Conservation (phyloP, 2,329 filamentous ascomycete genomes). For the Beauveria bassiana region DNA sequence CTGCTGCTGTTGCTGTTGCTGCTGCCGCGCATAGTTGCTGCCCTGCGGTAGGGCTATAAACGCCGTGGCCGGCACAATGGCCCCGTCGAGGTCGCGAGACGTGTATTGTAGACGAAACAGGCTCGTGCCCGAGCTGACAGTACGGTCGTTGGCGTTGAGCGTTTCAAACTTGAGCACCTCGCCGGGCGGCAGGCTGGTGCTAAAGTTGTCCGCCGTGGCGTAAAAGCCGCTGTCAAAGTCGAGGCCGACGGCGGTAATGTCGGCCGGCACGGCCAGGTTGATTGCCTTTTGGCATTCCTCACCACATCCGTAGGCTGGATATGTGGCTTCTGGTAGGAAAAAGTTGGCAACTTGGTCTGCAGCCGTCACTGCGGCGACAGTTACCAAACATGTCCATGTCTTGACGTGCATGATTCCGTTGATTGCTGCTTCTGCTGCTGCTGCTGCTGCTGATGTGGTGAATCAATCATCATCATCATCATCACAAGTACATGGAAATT, state of each 20-base stretch:
- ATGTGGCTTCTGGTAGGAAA: background rate
- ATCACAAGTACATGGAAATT: no score
- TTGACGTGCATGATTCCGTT: background rate
- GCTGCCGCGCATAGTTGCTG: no score
- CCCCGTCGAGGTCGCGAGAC: conserved; percentile 13
- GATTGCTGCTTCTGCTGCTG: no score
- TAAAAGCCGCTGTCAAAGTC: conserved; percentile 13
- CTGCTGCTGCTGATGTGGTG: no score
- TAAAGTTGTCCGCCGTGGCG: conserved; percentile 14
- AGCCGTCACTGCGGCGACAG: background rate
- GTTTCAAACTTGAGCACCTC: conserved; percentile 15
- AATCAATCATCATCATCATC: no score
- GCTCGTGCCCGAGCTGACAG: conserved; percentile 12
- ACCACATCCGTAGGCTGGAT: conserved; percentile 9
- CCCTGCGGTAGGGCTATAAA: conserved; percentile 12
- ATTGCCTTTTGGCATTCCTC: conserved; percentile 8
- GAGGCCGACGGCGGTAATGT: conserved; percentile 1
- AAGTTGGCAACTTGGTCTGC: conserved; percentile 7
- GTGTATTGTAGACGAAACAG: conserved; percentile 17
- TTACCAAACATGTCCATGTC: background rate
- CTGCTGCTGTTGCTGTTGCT: background rate
- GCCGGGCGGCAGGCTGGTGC: conserved; percentile 6
- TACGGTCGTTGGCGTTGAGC: conserved; percentile 7
- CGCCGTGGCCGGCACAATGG: conserved; percentile 13
- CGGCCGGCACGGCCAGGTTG: background rate